Conservation (phyloP, 2,329 filamentous ascomycete genomes). For the Ophiocordyceps camponoti-floridani region DNA sequence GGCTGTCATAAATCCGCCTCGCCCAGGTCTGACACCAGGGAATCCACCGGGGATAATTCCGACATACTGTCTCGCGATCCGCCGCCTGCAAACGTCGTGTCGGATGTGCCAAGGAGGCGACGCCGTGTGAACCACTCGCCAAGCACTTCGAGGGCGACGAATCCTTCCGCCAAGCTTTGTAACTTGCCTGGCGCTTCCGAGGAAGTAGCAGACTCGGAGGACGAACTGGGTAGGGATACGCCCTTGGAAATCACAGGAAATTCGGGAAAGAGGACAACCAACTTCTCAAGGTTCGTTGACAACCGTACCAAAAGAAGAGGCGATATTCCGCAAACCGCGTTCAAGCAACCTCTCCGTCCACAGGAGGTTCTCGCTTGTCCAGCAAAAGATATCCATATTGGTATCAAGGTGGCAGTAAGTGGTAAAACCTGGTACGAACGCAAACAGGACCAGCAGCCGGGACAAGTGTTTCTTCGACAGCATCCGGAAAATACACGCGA, state of each 20-base stretch:
- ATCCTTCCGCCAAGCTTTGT: slow-evolving; percentile 5
- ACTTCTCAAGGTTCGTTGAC: slow-evolving; percentile 3
- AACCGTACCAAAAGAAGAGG: slow-evolving; percentile 5
- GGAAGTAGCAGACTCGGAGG: slow-evolving; percentile 10
- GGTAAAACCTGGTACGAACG: slow-evolving; percentile 4
- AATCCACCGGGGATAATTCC: slow-evolving; percentile 6
- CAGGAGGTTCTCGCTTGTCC: too few species aligned
- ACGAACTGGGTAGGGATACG: slow-evolving; percentile 9
- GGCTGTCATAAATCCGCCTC: background rate
- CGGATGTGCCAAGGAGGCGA: slow-evolving; percentile 5
- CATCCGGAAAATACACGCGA: background rate
- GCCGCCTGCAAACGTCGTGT: slow-evolving; percentile 7
- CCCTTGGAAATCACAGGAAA: background rate
- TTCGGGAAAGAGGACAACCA: slow-evolving; percentile 3
- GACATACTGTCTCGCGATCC: slow-evolving; percentile 8
- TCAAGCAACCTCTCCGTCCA: background rate
- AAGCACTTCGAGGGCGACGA: background rate
- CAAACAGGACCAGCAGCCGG: background rate
- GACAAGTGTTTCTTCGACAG: slow-evolving; percentile 1
- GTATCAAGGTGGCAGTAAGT: slow-evolving; percentile 9
- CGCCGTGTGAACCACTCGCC: slow-evolving; percentile 1
- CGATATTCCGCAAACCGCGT: slow-evolving; percentile 11
- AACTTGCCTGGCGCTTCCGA: background rate
- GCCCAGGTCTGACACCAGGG: background rate
- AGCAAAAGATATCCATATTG: background rate